Base-by-base conservation (phyloP, 225 moss, liverwort and hornwort species). In the Neckera pumila region DNA sequence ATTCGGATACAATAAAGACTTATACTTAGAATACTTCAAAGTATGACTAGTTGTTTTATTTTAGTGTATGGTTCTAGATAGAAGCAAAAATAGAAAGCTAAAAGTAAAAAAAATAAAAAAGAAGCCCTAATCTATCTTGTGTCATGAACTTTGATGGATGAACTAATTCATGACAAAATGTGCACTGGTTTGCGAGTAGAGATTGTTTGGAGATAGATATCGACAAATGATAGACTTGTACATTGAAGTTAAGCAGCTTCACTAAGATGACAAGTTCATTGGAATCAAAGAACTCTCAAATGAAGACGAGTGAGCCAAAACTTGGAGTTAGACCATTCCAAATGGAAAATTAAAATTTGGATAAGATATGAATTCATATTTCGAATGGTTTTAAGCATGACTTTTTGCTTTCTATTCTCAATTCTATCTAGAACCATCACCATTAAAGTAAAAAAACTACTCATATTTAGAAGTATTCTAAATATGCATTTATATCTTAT, bases 161-260 rank as follows among this genome's bases (percentile, higher is more conserved):
- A 45, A 45, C 45, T 45, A 45, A 45, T 45, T 45, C 45, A 45
- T 45, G 45, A 45, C 8, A 8, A 45, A 47, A 47, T 47, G 47
- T 47, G 47, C 47, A 47, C 9, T 47, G 9, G 47, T 47, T 8
- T 47, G 47, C 47, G 10, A 47, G 9, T 47, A 47, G 47, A 47
- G 47, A 8, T 47, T 47, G 6, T 2, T 20, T 10, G 20, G 36
- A 36, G 5, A 36, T 4, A 36, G 3, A 36, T 19, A 36, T 19
- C 5, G 36, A 3, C 1, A 0, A 0, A 21, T n/a, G 11, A 20
- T 21, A 22, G 12, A 12, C n/a, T n/a, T 67, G 21, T 21, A 2
- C 4, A 67, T 0, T 22, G 1, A 1, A 12, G 4, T n/a, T 67
- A n/a, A 10, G 12, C 1, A 67, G 6, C 7, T 67, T 2, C 3